These are phyloP conservation scores for Micractinium conductrix DNA, from an alignment of 139 green algal genomes.

Conservation along the genomic window DNA sequence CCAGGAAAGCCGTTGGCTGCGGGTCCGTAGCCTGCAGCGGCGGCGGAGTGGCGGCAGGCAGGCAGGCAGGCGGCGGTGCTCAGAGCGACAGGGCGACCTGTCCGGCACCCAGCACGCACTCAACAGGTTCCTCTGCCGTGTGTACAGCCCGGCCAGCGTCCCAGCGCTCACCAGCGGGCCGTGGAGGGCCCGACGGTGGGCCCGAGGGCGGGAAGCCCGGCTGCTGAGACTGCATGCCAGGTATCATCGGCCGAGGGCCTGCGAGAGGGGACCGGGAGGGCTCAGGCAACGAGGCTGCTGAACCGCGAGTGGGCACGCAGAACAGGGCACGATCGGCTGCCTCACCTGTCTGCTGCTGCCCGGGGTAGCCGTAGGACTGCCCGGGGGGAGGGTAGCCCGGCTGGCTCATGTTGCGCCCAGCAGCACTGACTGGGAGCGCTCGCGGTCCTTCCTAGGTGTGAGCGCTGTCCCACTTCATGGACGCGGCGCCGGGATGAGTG, in stretches of 20 bases:
- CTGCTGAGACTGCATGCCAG: constrained; percentile 14
- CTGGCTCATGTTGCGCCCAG: no score
- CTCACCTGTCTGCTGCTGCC: not conserved
- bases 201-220: not conserved
- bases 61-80: not conserved
- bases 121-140: no score
- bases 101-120: no score
- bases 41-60: not conserved
- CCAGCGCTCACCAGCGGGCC: not conserved
- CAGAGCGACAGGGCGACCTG: no score
- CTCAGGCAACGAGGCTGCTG: no score
- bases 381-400: not conserved
- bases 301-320: no score
- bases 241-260: constrained; percentile 7
- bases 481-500: no score
- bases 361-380: not conserved
- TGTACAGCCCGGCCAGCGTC: no score
- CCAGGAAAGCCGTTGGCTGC: constrained; percentile 8
- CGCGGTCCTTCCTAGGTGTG: no score
- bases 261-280: not conserved
- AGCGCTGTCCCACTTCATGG: no score
- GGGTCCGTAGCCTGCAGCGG: not conserved
- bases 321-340: no score
- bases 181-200: not conserved
- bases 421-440: no score